Evolutionary conservation across 129 eudicot genomes (phyloP).

Genomic region (Pulicaria dysenterica): DNA sequence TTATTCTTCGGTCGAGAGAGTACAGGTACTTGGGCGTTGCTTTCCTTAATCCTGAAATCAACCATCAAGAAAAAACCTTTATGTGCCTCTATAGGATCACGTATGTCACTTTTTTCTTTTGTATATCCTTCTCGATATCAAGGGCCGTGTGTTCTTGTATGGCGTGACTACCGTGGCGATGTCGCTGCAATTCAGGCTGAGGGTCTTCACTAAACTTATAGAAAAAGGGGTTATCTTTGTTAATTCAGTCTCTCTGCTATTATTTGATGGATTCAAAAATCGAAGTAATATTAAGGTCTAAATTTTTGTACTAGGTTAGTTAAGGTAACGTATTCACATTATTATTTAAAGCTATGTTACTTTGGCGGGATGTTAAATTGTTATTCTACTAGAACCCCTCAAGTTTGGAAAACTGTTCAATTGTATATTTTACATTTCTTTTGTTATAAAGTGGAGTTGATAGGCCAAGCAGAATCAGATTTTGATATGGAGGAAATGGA

Average conservation of each 20-base stretch:
- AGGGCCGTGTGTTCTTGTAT: slow-evolving; percentile 91
- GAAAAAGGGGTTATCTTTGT: slow-evolving; percentile 63
- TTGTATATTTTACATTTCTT: neutral
- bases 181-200: slow-evolving; percentile 85
- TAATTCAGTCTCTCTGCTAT: neutral
- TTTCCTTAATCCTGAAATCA: slow-evolving; percentile 78
- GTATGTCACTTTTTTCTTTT: slow-evolving; percentile 41
- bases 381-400: neutral
- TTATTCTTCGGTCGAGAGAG: slow-evolving; percentile 79
- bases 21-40: slow-evolving; percentile 88
- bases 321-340: neutral
- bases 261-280: slow-evolving; percentile 5
- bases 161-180: slow-evolving; percentile 98
- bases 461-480: slow-evolving; percentile 58
- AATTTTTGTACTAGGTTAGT: too few species aligned
- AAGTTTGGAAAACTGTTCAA: neutral
- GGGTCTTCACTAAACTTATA: slow-evolving; percentile 73
- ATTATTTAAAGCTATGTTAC: neutral
- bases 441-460: slow-evolving; percentile 53
- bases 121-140: slow-evolving; percentile 53
- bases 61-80: slow-evolving; percentile 56
- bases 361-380: neutral
- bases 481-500: slow-evolving; percentile 69
- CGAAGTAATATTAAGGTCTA: neutral
- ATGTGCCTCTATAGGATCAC: slow-evolving; percentile 77